These are phyloP conservation scores for Circinella umbellata DNA, from an alignment of 371 early-diverging fungal genomes.

Conservation along the genomic window DNA sequence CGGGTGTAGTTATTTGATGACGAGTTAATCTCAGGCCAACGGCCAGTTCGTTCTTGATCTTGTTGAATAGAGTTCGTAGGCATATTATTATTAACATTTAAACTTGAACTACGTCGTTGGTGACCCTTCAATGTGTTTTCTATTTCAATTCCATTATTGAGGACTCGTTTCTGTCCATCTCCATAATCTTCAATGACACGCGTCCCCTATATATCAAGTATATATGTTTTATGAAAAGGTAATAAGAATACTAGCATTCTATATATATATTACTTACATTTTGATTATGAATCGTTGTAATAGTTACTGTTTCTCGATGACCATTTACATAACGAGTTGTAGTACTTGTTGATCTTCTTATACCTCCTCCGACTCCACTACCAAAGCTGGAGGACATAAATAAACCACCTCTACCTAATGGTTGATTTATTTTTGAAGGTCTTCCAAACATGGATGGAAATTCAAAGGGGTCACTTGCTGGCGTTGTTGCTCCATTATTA, in stretches of 20 bases:
- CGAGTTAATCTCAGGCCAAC: neutral
- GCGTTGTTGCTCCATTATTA: too few species aligned
- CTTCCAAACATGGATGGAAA: conserved; percentile 7
- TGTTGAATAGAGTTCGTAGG: neutral
- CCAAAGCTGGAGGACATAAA: conserved; percentile 12
- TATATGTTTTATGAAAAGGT: too few species aligned
- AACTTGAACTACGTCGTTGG: neutral
- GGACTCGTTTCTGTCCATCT: conserved; percentile 30
- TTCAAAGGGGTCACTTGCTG: neutral
- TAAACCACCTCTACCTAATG: neutral
- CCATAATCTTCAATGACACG: conserved; percentile 46
- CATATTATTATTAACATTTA: neutral
- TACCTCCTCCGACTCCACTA: neutral
- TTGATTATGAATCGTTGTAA: conserved; percentile 40
- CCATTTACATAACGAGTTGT: conserved; percentile 40
- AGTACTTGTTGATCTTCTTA: neutral
- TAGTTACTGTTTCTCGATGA: conserved; percentile 32
- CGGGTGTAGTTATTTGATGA: neutral
- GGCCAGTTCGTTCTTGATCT: neutral
- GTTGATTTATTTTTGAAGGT: neutral
- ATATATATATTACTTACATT: conserved; percentile 23
- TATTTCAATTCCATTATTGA: conserved; percentile 44
- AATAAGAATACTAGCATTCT: neutral
- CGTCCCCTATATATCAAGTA: conserved; percentile 30
- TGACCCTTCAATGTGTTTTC: conserved; percentile 16